A percentile compares a stretch with the other conserved stretches of the same genome.
Evolutionary conservation across 768 basidiomycete genomes (phyloP).

Genomic region (Mycena rosella): DNA sequence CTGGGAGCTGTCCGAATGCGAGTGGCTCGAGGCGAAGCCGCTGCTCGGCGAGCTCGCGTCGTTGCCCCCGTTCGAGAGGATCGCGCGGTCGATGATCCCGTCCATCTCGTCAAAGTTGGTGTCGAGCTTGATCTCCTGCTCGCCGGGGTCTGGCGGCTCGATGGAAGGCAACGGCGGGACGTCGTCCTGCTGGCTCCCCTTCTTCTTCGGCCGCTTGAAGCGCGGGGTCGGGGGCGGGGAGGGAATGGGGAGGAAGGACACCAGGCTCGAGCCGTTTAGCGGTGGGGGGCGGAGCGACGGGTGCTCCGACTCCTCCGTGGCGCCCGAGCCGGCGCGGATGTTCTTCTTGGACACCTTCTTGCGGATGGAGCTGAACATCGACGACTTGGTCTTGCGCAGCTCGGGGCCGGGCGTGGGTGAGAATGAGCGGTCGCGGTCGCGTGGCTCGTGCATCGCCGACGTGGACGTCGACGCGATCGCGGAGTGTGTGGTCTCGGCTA

Average conservation of each 20-base stretch:
- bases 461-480: conserved; percentile 31
- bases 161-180: conserved; percentile 49
- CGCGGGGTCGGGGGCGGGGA: conserved; percentile 29
- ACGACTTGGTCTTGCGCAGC: conserved; percentile 64
- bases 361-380: conserved; percentile 58
- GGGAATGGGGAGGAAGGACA: conserved; percentile 39
- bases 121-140: conserved; percentile 65
- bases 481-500: conserved; percentile 35
- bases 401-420: conserved; percentile 44
- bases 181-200: conserved; percentile 49
- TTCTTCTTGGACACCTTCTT: conserved; percentile 57
- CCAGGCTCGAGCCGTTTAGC: conserved; percentile 44
- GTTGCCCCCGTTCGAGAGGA: conserved; percentile 42
- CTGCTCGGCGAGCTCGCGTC: conserved; percentile 58
- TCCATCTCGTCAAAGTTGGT: conserved; percentile 83
- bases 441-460: conserved; percentile 24
- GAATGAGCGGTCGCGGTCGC: conserved; percentile 1
- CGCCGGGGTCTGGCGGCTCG: conserved; percentile 47
- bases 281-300: conserved; percentile 53
- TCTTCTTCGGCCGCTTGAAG: conserved; percentile 44
- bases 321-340: conserved; percentile 48
- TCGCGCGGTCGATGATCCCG: conserved; percentile 76
- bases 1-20: conserved; percentile 46
- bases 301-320: conserved; percentile 48
- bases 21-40: conserved; percentile 53